Conservation (phyloP, 305 asterid species). For the Fraxinus albicans region DNA sequence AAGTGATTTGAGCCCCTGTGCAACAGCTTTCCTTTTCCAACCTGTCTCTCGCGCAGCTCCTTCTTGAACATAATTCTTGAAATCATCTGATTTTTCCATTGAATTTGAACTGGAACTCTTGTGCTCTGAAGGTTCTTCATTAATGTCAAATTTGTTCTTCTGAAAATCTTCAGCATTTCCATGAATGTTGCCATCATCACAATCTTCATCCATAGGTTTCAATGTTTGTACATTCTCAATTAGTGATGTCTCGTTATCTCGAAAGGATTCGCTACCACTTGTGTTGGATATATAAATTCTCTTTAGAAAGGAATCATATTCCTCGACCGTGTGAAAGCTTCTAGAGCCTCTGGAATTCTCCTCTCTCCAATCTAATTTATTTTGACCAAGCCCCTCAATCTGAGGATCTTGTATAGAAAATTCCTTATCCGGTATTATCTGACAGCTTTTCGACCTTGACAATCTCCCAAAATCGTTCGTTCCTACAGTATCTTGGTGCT, state of each 20-base stretch:
- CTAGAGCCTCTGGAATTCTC: slow-evolving; percentile 33
- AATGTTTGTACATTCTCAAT: not conserved
- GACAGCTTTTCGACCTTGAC: slow-evolving; percentile 41
- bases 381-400: slow-evolving; percentile 10
- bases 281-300: slow-evolving; percentile 29
- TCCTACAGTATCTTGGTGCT: not conserved
- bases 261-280: not conserved
- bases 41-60: slow-evolving; percentile 22
- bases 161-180: not conserved
- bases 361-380: slow-evolving; percentile 20
- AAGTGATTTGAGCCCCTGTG: slow-evolving; percentile 38
- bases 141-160: not conserved
- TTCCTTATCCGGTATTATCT: slow-evolving; percentile 11
- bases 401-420: not conserved
- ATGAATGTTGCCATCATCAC: not conserved
- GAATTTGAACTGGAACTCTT: slow-evolving; percentile 1
- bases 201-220: not conserved
- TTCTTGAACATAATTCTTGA: not conserved
- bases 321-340: slow-evolving; percentile 55
- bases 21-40: slow-evolving; percentile 42
- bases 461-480: slow-evolving; percentile 12
- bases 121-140: not conserved
- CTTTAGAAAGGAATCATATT: slow-evolving; percentile 42
- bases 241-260: slow-evolving; percentile 6
- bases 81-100: not conserved